phyloP scores from a whole-genome alignment of 345 rosid genomes.

The Ceriops decandra region DNA sequence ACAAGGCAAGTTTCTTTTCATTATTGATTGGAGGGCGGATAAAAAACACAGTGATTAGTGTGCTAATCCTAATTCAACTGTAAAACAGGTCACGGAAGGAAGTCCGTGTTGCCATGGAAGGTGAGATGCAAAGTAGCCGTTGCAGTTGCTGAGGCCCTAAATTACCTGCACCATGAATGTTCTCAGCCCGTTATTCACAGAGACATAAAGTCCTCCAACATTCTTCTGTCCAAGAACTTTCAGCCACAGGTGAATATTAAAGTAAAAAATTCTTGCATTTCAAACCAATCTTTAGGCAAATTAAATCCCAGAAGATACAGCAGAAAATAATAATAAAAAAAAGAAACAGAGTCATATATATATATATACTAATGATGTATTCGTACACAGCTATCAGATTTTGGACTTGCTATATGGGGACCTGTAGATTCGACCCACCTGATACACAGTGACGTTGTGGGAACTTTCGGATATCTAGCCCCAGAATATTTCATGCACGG shows the following conservation, averaged over 20 bases:
- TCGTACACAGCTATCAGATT: conserved; percentile 21
- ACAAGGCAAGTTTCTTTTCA: conserved; percentile 13
- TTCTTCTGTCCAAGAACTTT: conserved; percentile 20
- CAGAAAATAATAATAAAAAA: no score
- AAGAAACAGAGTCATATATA: no score
- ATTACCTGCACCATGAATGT: conserved; percentile 23
- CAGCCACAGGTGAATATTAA: conserved; percentile 22
- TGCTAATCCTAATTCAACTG: background rate
- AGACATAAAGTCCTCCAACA: conserved; percentile 31
- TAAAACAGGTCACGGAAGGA: conserved; percentile 14
- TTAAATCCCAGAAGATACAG: background rate
- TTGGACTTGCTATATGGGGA: conserved; percentile 29
- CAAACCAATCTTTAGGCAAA: background rate
- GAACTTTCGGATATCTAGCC: conserved; percentile 35
- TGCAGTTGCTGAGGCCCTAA: conserved; percentile 25
- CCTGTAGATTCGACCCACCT: conserved; percentile 3
- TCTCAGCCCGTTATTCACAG: conserved; percentile 25
- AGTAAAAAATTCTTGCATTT: background rate
- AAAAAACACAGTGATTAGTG: background rate
- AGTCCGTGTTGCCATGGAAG: conserved; percentile 22
- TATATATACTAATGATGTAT: background rate
- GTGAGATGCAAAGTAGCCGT: conserved; percentile 26
- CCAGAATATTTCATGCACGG: conserved; percentile 33
- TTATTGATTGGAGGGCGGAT: background rate
- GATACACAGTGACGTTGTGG: conserved; percentile 16